Conservation (phyloP, 169 alveolate genomes). For the Plasmodium gonderi region DNA sequence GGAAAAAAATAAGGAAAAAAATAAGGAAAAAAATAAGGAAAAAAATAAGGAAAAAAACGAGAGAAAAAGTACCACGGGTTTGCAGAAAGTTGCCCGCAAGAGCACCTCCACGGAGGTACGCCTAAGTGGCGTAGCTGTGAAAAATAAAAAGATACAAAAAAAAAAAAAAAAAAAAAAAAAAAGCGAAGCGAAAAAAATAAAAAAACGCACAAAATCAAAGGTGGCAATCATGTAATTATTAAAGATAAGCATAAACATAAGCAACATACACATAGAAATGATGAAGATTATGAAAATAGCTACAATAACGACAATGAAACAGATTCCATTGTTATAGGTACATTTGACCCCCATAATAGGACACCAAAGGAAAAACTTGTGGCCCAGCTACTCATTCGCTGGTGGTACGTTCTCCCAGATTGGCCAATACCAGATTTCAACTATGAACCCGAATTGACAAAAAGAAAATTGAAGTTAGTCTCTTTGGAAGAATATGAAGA, state of each 20-base stretch:
- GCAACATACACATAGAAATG: not conserved
- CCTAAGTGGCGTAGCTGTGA: not conserved
- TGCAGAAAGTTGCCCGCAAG: not conserved
- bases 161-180: too few relatives aligned
- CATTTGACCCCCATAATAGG: constrained; percentile 81
- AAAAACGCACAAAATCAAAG: constrained; percentile 1
- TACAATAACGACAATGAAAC: constrained; percentile 62
- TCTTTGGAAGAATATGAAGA: constrained; percentile 90
- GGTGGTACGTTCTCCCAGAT: constrained; percentile 95
- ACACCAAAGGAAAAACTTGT: constrained; percentile 78
- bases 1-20: not conserved
- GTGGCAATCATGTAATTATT: not conserved
- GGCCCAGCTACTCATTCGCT: constrained; percentile 85
- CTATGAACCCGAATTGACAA: constrained; percentile 80
- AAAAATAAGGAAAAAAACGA: not conserved
- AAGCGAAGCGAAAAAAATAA: not conserved
- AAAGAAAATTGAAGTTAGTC: constrained; percentile 87
- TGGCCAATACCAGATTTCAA: constrained; percentile 94
- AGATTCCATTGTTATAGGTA: constrained; percentile 78
- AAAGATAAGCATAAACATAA: not conserved
- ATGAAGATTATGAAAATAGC: not conserved
- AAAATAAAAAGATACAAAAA: not conserved
- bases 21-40: not conserved
- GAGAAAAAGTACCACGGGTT: not conserved
- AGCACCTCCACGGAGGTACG: not conserved